Conservation (phyloP, 2,329 filamentous ascomycete species). For the Neofusicoccum laricinum region DNA sequence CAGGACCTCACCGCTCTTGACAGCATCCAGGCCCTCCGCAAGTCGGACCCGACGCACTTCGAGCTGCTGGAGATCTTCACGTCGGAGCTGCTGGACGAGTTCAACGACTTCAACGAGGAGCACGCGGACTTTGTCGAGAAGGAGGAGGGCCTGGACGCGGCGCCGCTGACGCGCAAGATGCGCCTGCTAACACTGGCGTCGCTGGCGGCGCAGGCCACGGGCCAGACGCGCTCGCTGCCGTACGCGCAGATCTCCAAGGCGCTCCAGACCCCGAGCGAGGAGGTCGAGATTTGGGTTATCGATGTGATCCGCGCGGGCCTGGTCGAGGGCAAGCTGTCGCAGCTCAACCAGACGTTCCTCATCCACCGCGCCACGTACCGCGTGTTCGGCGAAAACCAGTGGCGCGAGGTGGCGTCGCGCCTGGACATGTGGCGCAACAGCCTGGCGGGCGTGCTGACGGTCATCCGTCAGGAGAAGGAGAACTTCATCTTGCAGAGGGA, state of each 20-base stretch:
- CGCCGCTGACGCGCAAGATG: slow-evolving; percentile 87
- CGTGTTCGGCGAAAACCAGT: slow-evolving; percentile 97
- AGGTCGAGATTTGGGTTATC: slow-evolving; percentile 98
- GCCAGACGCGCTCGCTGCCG: slow-evolving; percentile 77
- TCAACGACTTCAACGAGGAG: slow-evolving; percentile 91
- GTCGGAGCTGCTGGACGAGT: slow-evolving; percentile 90
- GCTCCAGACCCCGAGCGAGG: slow-evolving; percentile 75
- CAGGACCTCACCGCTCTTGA: slow-evolving; percentile 68
- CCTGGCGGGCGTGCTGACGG: slow-evolving; percentile 71
- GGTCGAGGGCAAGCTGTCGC: slow-evolving; percentile 93
- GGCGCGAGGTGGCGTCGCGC: slow-evolving; percentile 87
- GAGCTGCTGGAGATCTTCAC: slow-evolving; percentile 95
- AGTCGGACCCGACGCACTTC: slow-evolving; percentile 79
- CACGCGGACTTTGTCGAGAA: slow-evolving; percentile 81
- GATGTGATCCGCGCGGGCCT: slow-evolving; percentile 95
- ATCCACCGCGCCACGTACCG: slow-evolving; percentile 96
- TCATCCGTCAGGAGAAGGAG: slow-evolving; percentile 77
- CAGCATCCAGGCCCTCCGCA: slow-evolving; percentile 80
- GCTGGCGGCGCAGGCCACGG: slow-evolving; percentile 70
- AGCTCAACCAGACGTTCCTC: slow-evolving; percentile 88
- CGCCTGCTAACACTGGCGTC: slow-evolving; percentile 90
- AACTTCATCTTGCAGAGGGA: slow-evolving; percentile 75
- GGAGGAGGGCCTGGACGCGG: slow-evolving; percentile 67
- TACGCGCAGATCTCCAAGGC: slow-evolving; percentile 82
- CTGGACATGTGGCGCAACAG: slow-evolving; percentile 89